phyloP scores from a whole-genome alignment of 2,329 filamentous ascomycete species.

The Curvularia spicifera region DNA sequence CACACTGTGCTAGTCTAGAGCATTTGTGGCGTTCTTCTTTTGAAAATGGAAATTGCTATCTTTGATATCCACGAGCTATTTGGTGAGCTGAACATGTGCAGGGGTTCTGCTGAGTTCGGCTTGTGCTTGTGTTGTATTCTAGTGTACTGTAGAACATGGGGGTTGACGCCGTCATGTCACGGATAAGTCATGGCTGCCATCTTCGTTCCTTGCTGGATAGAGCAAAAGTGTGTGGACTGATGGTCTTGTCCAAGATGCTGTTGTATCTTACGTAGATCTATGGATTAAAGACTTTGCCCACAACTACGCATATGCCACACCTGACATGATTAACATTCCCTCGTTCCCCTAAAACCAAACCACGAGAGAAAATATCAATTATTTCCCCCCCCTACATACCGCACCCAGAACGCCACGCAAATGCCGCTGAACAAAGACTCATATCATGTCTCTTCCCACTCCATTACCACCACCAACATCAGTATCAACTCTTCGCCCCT shows the following conservation, averaged over 20 bases:
- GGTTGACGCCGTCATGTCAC: not conserved
- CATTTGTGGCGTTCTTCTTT: not conserved
- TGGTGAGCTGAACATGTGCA: not conserved
- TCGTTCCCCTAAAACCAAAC: not conserved
- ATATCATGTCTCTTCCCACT: not conserved
- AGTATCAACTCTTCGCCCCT: slow-evolving; percentile 65
- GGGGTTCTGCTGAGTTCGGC: not conserved
- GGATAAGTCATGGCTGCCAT: not conserved
- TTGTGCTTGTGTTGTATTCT: not conserved
- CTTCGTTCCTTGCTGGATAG: not conserved
- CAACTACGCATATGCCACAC: too few relatives aligned
- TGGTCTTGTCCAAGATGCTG: not conserved
- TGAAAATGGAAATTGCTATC: not conserved
- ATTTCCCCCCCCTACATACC: not conserved
- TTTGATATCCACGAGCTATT: not conserved
- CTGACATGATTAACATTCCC: too few relatives aligned
- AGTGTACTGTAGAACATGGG: not conserved
- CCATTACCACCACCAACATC: not conserved
- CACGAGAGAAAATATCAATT: not conserved
- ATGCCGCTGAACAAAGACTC: not conserved
- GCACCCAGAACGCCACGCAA: not conserved
- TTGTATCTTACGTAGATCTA: not conserved
- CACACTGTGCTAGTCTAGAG: not conserved
- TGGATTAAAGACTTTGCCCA: too few relatives aligned
- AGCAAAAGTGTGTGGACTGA: not conserved